Evolutionary conservation across 805 yeast genomes (phyloP).

Genomic region (Kodamaea hsintzibuensis): DNA sequence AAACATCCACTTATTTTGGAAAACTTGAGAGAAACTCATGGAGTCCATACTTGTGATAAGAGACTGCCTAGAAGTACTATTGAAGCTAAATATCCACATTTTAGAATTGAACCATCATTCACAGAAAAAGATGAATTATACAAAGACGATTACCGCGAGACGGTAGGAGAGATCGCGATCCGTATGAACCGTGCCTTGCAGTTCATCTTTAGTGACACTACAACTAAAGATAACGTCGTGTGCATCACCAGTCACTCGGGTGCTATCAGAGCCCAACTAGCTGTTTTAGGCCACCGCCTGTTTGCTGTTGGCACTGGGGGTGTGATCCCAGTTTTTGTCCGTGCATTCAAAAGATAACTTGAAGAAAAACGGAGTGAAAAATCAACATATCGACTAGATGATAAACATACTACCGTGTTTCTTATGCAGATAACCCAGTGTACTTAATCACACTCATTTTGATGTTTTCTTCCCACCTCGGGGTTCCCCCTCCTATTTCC

Average conservation of each 20-base stretch:
- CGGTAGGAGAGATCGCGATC: slow-evolving; percentile 41
- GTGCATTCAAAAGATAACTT: slow-evolving; percentile 23
- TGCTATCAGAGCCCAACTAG: slow-evolving; percentile 47
- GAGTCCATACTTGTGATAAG: slow-evolving; percentile 53
- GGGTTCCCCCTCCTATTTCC: not conserved
- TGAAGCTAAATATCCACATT: slow-evolving; percentile 40
- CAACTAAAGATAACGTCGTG: slow-evolving; percentile 25
- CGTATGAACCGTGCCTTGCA: slow-evolving; percentile 38
- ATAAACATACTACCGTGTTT: not conserved
- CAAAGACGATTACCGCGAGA: slow-evolving; percentile 40
- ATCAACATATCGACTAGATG: too few species aligned
- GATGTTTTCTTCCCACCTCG: too few species aligned
- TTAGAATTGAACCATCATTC: slow-evolving; percentile 45
- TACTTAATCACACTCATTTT: too few species aligned
- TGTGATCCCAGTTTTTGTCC: slow-evolving; percentile 55
- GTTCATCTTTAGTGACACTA: slow-evolving; percentile 27
- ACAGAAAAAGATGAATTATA: slow-evolving; percentile 46
- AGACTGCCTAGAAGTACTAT: slow-evolving; percentile 39
- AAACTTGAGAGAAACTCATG: slow-evolving; percentile 49
- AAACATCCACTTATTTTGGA: slow-evolving; percentile 45
- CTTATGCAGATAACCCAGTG: not conserved
- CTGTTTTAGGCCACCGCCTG: slow-evolving; percentile 48
- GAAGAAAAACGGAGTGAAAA: not conserved
- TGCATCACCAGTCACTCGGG: slow-evolving; percentile 56
- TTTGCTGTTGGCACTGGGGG: slow-evolving; percentile 57